Conservation (phyloP, 805 yeast genomes). For the Cyberlindnera nakhonratchasimensis region DNA sequence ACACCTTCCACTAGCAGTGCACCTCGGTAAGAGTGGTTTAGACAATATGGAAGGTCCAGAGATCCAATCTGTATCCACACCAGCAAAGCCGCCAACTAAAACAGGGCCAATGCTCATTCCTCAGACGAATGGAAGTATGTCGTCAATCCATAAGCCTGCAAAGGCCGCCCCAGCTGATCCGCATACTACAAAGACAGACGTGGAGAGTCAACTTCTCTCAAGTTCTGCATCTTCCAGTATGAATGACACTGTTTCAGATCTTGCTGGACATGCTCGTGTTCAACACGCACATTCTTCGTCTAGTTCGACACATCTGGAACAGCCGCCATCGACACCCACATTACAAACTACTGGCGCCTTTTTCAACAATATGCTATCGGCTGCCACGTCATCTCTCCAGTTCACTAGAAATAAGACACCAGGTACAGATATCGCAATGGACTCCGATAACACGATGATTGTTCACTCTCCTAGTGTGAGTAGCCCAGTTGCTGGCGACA, state of each 20-base stretch:
- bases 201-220: constrained; percentile 28
- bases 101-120: constrained; percentile 12
- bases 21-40: background rate
- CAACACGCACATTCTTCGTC: background rate
- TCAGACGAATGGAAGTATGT: constrained; percentile 2
- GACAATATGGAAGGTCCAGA: background rate
- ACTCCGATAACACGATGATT: background rate
- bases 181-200: constrained; percentile 48
- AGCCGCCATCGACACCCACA: constrained; percentile 20
- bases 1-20: background rate
- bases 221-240: constrained; percentile 23
- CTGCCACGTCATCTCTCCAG: constrained; percentile 13
- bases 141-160: constrained; percentile 9
- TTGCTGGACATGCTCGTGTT: constrained; percentile 10
- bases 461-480: background rate
- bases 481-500: background rate
- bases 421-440: constrained; percentile 4
- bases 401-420: constrained; percentile 6
- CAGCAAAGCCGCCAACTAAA: background rate
- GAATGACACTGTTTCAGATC: constrained; percentile 17
- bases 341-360: constrained; percentile 16
- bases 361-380: constrained; percentile 24
- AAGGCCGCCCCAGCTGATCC: constrained; percentile 51
- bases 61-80: no score
- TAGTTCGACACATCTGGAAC: background rate